A percentile compares a stretch with the other conserved stretches of the same genome.
Evolutionary conservation across 441 rosid species (phyloP).

Genomic region (Arabidopsis lyrata): DNA sequence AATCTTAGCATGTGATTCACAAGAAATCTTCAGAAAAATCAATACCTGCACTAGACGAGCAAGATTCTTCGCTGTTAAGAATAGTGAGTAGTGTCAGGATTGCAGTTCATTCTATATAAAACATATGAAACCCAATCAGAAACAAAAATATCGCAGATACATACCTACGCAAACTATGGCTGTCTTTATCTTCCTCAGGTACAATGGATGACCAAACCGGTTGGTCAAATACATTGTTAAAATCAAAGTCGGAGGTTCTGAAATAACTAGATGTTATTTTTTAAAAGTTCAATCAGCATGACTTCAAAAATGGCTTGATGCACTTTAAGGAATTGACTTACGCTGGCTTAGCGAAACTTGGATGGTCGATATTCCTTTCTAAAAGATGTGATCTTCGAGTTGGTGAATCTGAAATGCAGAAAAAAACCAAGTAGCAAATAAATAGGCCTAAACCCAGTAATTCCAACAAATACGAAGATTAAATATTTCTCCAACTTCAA

Average conservation of each 20-base stretch:
- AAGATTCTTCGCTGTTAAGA: conserved; percentile 78
- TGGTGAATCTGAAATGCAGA: conserved; percentile 52
- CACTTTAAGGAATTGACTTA: conserved; percentile 41
- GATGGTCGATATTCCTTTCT: conserved; percentile 46
- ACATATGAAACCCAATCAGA: conserved; percentile 28
- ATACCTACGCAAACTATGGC: conserved; percentile 67
- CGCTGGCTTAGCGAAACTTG: conserved; percentile 46
- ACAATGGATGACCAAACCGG: conserved; percentile 50
- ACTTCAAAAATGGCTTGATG: conserved; percentile 22
- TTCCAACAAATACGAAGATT: background rate
- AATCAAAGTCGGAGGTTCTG: conserved; percentile 27
- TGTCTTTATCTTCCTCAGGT: conserved; percentile 58
- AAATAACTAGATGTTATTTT: conserved; percentile 14
- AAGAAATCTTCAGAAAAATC: conserved; percentile 14
- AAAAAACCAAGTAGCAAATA: conserved; percentile 23
- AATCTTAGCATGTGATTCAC: conserved; percentile 21
- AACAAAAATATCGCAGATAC: conserved; percentile 27
- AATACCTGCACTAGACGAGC: conserved; percentile 86
- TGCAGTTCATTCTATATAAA: conserved; percentile 36
- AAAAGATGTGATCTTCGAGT: conserved; percentile 46
- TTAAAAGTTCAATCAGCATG: conserved; percentile 16
- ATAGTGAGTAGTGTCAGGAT: conserved; percentile 36
- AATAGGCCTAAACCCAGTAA: conserved; percentile 12
- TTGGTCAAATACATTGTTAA: conserved; percentile 45
- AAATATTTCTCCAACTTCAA: conserved; percentile 17